Evolutionary conservation across 257 asterid species (phyloP).

Genomic region (Primulina tabacum): DNA sequence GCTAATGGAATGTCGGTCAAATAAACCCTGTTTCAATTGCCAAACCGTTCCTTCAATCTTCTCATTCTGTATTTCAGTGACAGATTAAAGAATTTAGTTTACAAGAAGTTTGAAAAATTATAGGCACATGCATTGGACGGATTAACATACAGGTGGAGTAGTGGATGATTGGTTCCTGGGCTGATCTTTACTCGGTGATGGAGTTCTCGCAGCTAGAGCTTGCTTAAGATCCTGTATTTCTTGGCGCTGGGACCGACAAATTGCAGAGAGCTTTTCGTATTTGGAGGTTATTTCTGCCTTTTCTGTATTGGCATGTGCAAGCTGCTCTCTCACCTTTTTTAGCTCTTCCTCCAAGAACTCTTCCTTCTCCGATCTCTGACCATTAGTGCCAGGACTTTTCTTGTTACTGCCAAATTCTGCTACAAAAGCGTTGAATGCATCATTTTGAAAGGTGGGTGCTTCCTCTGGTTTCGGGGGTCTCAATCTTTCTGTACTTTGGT

Average conservation of each 20-base stretch:
- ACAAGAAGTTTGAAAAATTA: not conserved
- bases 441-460: slow-evolving; percentile 43
- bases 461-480: slow-evolving; percentile 48
- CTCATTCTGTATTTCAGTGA: slow-evolving; percentile 39
- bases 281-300: slow-evolving; percentile 81
- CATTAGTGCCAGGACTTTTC: slow-evolving; percentile 44
- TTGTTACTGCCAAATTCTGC: slow-evolving; percentile 55
- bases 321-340: slow-evolving; percentile 76
- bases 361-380: slow-evolving; percentile 50
- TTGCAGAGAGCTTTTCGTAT: slow-evolving; percentile 82
- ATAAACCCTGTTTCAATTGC: slow-evolving; percentile 73
- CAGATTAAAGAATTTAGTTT: not conserved
- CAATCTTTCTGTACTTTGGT: slow-evolving; percentile 34
- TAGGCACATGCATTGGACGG: slow-evolving; percentile 2
- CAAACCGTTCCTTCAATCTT: slow-evolving; percentile 73
- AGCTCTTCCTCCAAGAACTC: slow-evolving; percentile 64
- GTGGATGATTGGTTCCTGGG: slow-evolving; percentile 42
- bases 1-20: slow-evolving; percentile 48
- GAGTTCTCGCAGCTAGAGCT: slow-evolving; percentile 61
- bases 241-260: slow-evolving; percentile 87
- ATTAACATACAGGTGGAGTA: slow-evolving; percentile 38
- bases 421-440: slow-evolving; percentile 65
- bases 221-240: slow-evolving; percentile 92
- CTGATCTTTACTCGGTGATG: slow-evolving; percentile 59
- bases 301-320: slow-evolving; percentile 56